Evolutionary conservation across 2,329 filamentous ascomycete genomes (phyloP), one percentile per base, ranked within the genome.

Genomic region (Dactylella cylindrospora): DNA sequence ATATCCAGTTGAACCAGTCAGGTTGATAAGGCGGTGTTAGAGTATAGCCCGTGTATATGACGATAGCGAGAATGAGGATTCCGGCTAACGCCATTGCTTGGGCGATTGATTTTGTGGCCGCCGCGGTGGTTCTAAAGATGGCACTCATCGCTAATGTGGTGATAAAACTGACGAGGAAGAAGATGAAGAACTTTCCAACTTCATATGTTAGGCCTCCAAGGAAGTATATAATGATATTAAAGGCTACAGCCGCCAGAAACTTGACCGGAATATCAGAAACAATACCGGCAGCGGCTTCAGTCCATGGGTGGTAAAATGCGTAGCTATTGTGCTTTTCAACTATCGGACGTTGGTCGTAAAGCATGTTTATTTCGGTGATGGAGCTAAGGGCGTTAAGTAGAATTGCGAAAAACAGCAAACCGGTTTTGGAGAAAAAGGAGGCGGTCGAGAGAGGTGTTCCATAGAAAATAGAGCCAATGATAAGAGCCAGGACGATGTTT

Each of bases 81-180:
- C 80, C 79, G 23, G 80, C 78, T 1, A 80, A 80, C 1, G 81
- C 80, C 73, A 84, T 78, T 65, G 81, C 81, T 68, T 84, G 80
- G 2, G 76, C 76, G 5, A 82, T 72, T 0, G 86, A 86, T 39
- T 86, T 79, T 2, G 88, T 90, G 1, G 84, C 75, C 0, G 87
- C 84, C 0, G 82, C 84, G 65, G 86, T 81, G 75, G 84, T 82
- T 1, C 84, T 79, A 70, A 85, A 86, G 15, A 86, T 72, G 3
- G 82, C 76, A 0, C 81, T 84, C 62, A 85, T 76, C 50, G 77
- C 78, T 25, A 86, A 76, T 0, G 82, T 84, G 2, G 74, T 81
- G 13, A 77, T 76, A 67, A 84, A 84, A 45, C 84, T 78, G 67
- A 85, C 80, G 12, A 85, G 74, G 70, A 82, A 76, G 71, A 81